Conservation (phyloP, 805 yeast genomes). For the Wickerhamomyces mucosus region DNA sequence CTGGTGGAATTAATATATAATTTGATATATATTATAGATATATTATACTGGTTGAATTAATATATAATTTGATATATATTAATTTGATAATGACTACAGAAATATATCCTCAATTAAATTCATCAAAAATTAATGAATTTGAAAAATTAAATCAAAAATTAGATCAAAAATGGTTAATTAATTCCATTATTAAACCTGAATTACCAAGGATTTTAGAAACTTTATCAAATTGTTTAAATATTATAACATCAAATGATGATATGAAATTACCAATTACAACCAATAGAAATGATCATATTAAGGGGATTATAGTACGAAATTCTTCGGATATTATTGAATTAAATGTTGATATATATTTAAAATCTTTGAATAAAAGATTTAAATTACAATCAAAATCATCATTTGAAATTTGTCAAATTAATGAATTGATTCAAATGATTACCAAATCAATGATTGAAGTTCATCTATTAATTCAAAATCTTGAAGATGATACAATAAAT, state of each 20-base stretch:
- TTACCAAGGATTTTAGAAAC: conserved; percentile 37
- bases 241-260: conserved; percentile 28
- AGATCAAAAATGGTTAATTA: conserved; percentile 39
- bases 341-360: conserved; percentile 29
- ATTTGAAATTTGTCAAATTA: conserved; percentile 29
- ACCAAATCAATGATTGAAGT: conserved; percentile 13
- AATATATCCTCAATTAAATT: conserved; percentile 22
- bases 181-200: conserved; percentile 37
- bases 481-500: conserved; percentile 5
- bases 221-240: conserved; percentile 29
- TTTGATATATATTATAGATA: too few relatives aligned
- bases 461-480: conserved; percentile 28
- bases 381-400: conserved; percentile 28
- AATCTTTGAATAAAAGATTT: conserved; percentile 31
- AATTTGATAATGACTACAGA: conserved; percentile 27
- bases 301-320: conserved; percentile 51
- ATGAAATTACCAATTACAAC: conserved; percentile 51
- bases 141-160: conserved; percentile 6
- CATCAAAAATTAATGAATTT: conserved; percentile 3
- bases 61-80: too few relatives aligned
- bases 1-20: too few relatives aligned
- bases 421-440: conserved; percentile 24
- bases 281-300: conserved; percentile 42
- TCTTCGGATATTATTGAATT: conserved; percentile 44
- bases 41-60: too few relatives aligned